Evolutionary conservation across 768 basidiomycete species (phyloP).

Genomic region (Boletus subparvulus): DNA sequence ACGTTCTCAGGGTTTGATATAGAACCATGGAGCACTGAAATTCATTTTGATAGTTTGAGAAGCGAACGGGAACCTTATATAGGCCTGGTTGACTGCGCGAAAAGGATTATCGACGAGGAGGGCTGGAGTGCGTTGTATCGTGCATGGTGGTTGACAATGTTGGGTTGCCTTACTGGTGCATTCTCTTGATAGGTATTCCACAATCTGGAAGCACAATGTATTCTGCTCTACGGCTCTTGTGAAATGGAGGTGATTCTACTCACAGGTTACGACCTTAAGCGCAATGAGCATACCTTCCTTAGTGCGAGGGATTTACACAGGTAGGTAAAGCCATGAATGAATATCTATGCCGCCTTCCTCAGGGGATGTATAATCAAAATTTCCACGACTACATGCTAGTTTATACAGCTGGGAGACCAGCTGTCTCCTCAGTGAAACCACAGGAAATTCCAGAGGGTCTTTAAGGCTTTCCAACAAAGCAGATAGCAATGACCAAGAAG

Average conservation of each 20-base stretch:
- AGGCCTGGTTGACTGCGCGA: conserved; percentile 71
- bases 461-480: background rate
- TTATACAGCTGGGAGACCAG: background rate
- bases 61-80: conserved; percentile 78
- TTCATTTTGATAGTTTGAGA: conserved; percentile 49
- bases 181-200: conserved; percentile 28
- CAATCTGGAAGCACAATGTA: background rate
- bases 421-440: background rate
- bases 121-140: conserved; percentile 72
- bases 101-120: conserved; percentile 77
- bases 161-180: conserved; percentile 59
- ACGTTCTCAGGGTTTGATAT: conserved; percentile 20
- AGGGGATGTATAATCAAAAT: no score
- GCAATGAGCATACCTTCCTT: no score
- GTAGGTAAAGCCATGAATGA: no score
- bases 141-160: conserved; percentile 81
- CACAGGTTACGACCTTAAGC: background rate
- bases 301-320: no score
- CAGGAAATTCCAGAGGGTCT: background rate
- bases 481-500: no score
- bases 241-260: background rate
- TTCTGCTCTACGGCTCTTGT: background rate
- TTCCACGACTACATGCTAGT: background rate
- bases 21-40: background rate
- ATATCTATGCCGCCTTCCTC: no score